Conservation (phyloP, 306 rosid species). For the Sicyos edulis region DNA sequence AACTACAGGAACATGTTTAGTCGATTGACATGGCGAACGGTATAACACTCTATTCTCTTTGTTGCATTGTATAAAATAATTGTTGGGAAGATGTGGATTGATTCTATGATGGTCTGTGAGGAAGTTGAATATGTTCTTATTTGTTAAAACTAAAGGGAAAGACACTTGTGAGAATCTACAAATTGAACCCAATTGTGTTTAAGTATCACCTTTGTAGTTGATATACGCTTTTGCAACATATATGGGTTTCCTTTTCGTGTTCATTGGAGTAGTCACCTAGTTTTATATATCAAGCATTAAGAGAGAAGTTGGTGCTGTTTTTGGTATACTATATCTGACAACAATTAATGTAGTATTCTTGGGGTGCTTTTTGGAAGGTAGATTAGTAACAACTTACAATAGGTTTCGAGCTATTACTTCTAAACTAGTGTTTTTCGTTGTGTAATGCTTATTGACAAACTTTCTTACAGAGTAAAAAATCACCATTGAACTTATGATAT, state of each 20-base stretch:
- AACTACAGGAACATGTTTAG: constrained; percentile 92
- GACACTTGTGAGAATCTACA: background rate
- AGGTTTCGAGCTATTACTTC: background rate
- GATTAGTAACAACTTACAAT: background rate
- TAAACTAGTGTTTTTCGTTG: background rate
- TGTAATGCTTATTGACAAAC: background rate
- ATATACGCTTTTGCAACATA: background rate
- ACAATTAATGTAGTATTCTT: background rate
- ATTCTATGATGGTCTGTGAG: background rate
- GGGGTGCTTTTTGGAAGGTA: background rate
- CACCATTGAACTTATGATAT: background rate
- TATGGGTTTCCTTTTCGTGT: constrained; percentile 11
- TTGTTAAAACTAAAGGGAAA: background rate
- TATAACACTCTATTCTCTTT: constrained; percentile 22
- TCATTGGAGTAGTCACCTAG: background rate
- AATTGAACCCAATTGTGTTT: background rate
- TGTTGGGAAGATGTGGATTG: background rate
- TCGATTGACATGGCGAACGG: constrained; percentile 97
- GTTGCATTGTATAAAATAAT: background rate
- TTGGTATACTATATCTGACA: background rate
- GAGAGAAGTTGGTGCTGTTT: background rate
- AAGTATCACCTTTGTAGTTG: background rate
- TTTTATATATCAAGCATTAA: background rate
- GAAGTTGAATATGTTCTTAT: background rate
- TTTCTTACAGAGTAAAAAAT: background rate